These are phyloP conservation scores for Ogataea populi-albae DNA, from an alignment of 805 yeast genomes.

Conservation along the genomic window DNA sequence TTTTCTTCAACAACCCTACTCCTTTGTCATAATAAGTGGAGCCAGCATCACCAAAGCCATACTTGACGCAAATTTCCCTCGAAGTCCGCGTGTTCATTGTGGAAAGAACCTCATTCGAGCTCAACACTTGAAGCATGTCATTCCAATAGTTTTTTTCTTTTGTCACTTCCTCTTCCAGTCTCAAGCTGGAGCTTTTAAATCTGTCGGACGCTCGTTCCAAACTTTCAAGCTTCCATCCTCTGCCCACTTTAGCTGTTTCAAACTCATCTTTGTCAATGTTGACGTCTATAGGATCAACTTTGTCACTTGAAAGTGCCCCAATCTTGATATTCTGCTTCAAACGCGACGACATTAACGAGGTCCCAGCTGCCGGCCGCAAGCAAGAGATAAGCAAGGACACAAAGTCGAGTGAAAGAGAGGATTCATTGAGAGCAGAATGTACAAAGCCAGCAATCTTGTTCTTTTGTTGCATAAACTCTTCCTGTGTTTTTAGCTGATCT, in stretches of 20 bases:
- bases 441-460: slow-evolving; percentile 51
- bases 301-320: slow-evolving; percentile 63
- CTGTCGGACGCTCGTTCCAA: slow-evolving; percentile 51
- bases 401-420: slow-evolving; percentile 83
- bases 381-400: slow-evolving; percentile 79
- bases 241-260: slow-evolving; percentile 42
- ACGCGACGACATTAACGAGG: slow-evolving; percentile 84
- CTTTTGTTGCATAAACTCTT: slow-evolving; percentile 48
- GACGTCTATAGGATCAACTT: slow-evolving; percentile 28
- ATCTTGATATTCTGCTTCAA: slow-evolving; percentile 69
- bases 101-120: slow-evolving; percentile 59
- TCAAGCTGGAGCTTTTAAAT: slow-evolving; percentile 48
- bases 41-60: slow-evolving; percentile 91
- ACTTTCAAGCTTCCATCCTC: slow-evolving; percentile 85
- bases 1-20: slow-evolving; percentile 62
- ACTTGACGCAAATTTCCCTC: slow-evolving; percentile 69
- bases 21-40: slow-evolving; percentile 74
- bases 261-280: slow-evolving; percentile 17
- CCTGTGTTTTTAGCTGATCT: slow-evolving; percentile 24
- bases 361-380: slow-evolving; percentile 80
- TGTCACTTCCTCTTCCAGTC: slow-evolving; percentile 51
- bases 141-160: slow-evolving; percentile 73
- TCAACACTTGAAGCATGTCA: slow-evolving; percentile 41
- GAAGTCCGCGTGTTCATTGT: slow-evolving; percentile 59
- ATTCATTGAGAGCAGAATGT: slow-evolving; percentile 77